Percentiles rank a stretch among this genome's conserved stretches.
phyloP scores from a whole-genome alignment of 2,329 filamentous ascomycete species.

The Cladorrhinum sp. region DNA sequence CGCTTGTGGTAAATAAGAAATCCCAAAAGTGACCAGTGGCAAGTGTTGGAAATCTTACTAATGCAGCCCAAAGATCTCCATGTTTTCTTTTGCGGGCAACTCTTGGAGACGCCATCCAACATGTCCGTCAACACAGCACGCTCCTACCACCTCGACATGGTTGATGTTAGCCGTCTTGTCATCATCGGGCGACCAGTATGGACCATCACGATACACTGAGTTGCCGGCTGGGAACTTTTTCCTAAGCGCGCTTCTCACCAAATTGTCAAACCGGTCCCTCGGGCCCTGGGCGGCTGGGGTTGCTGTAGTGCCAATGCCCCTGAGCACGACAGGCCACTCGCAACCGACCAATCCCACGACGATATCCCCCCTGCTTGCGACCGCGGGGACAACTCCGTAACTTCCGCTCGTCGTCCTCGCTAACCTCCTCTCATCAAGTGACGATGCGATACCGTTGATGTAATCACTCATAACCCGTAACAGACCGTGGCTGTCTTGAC shows the following conservation, averaged over 20 bases:
- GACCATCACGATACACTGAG: neutral
- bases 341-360: neutral
- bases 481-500: conserved; percentile 5
- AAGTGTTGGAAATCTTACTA: neutral
- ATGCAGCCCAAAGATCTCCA: neutral
- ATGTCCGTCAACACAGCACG: conserved; percentile 2
- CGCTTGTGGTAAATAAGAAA: neutral
- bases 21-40: neutral
- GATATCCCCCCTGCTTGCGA: neutral
- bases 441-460: neutral
- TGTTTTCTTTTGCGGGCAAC: neutral
- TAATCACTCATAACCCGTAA: conserved; percentile 11
- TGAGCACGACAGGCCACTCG: neutral
- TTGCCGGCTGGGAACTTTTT: neutral
- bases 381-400: neutral
- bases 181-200: neutral
- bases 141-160: neutral
- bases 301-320: neutral
- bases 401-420: neutral
- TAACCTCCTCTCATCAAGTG: neutral
- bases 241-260: neutral
- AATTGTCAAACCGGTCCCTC: neutral
- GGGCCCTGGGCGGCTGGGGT: neutral
- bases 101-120: neutral
- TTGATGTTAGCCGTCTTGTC: neutral